Evolutionary conservation across 1,139 yeast genomes (phyloP).

Genomic region (Yamadazyma diospyri): DNA sequence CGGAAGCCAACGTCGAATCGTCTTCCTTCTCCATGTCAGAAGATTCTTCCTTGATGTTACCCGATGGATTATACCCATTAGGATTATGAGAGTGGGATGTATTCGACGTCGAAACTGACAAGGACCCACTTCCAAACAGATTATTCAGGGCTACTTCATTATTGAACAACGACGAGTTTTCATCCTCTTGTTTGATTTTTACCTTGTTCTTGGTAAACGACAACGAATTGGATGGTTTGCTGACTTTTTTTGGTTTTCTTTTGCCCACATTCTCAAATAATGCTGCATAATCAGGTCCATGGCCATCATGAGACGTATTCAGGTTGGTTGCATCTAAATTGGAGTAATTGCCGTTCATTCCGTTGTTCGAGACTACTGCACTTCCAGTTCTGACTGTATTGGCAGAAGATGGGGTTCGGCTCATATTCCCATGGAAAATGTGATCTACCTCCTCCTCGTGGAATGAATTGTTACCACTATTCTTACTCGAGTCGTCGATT

Average conservation of each 20-base stretch:
- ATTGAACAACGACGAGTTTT: slow-evolving; percentile 2
- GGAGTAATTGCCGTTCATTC: slow-evolving; percentile 1
- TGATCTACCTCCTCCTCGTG: slow-evolving; percentile 10
- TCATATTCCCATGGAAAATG: slow-evolving; percentile 12
- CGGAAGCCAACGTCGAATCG: slow-evolving; percentile 24
- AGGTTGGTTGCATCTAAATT: slow-evolving; percentile 6
- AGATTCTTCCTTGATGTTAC: slow-evolving; percentile 1
- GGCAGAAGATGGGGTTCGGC: slow-evolving; percentile 26
- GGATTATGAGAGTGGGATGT: slow-evolving; percentile 15
- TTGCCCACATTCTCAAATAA: slow-evolving; percentile 45
- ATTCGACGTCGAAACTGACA: slow-evolving; percentile 20
- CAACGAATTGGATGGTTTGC: slow-evolving; percentile 16
- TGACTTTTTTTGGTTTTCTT: slow-evolving; percentile 27
- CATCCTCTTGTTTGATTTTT: slow-evolving; percentile 13
- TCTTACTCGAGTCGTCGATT: slow-evolving; percentile 11
- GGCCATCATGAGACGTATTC: slow-evolving; percentile 6
- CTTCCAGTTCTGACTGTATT: slow-evolving; percentile 17
- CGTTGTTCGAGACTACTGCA: slow-evolving; percentile 10
- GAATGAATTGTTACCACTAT: slow-evolving; percentile 12
- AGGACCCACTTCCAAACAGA: slow-evolving; percentile 15
- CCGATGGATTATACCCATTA: not conserved
- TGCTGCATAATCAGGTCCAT: slow-evolving; percentile 43
- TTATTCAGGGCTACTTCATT: slow-evolving; percentile 15
- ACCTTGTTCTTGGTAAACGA: slow-evolving; percentile 11
- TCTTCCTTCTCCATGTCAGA: slow-evolving; percentile 4